Evolutionary conservation across 352 stramenopile species (phyloP), one percentile per base, ranked within the genome.

Genomic region (Blastocystis sp.): DNA sequence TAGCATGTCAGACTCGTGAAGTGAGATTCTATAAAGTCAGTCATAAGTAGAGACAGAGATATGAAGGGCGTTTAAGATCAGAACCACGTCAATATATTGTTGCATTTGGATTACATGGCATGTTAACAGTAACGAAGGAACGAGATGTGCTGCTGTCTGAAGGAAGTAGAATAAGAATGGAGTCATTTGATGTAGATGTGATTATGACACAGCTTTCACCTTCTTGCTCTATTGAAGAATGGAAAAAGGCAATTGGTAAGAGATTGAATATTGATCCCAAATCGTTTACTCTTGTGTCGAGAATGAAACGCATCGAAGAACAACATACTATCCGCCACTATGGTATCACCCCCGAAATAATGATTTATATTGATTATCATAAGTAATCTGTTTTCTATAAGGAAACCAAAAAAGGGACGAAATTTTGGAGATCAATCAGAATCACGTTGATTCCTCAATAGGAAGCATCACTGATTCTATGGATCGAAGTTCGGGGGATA

Each of bases 171-270:
- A 59, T 0, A n/a, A 12, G 71, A 51, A n/a, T 35, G 71, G 19
- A 43, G 71, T 12, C 21, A 49, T 43, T 51, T n/a, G 49, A 46
- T n/a, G 6, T 27, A 83, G 54, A 83, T 29, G 71, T 83, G 27
- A 66, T 83, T 14, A 51, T 66, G 21, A 83, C 71, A 0, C 63
- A 16, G 7, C 19, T 83, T 14, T 83, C 71, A 19, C 71, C 49
- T 11, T 83, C 71, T 14, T 83, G 71, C 35, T 83, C 71, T 43
- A 83, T 83, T 65, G 21, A 51, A 19, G 71, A 83, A 32, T 83
- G 71, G 71, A 83, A 43, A 43, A 21, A 49, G 11, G 12, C n/a
- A 5, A 83, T 83, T 65, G 46, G 46, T 19, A 32, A 43, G 7
- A 19, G 24, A 1, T 14, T 83, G n/a, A 21, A 42, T 4, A 46